phyloP scores from a whole-genome alignment of 2,329 filamentous ascomycete species.

The Allantophomopsis lycopodina region DNA sequence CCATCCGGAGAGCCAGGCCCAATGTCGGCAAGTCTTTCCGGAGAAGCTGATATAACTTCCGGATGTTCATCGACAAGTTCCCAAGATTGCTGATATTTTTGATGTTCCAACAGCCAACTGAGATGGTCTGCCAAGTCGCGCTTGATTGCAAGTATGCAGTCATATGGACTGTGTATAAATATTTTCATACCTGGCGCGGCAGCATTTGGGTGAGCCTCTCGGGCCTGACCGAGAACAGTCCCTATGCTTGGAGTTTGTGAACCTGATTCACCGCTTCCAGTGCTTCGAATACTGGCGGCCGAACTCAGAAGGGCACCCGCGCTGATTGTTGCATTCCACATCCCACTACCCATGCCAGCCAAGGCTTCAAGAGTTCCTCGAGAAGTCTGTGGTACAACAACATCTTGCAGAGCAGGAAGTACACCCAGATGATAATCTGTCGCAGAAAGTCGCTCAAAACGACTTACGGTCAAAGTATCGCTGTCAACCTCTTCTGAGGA shows the following conservation, averaged over 20 bases:
- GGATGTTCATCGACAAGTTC: conserved; percentile 79
- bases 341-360: conserved; percentile 56
- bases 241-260: conserved; percentile 21
- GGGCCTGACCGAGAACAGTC: conserved; percentile 23
- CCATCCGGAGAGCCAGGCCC: conserved; percentile 25
- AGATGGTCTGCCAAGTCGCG: conserved; percentile 78
- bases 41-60: conserved; percentile 40
- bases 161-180: conserved; percentile 92
- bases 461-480: conserved; percentile 72
- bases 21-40: conserved; percentile 25
- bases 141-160: conserved; percentile 86
- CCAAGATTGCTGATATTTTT: conserved; percentile 78
- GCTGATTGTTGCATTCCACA: conserved; percentile 87
- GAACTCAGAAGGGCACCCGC: conserved; percentile 81
- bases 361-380: conserved; percentile 66
- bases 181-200: conserved; percentile 54
- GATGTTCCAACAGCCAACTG: conserved; percentile 69
- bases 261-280: conserved; percentile 32
- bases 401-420: conserved; percentile 60
- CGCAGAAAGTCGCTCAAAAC: conserved; percentile 73
- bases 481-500: conserved; percentile 77
- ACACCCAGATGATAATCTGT: conserved; percentile 87
- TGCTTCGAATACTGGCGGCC: conserved; percentile 59
- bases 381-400: conserved; percentile 43
- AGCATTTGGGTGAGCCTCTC: conserved; percentile 14